These are phyloP conservation scores for Moesziomyces parantarcticus DNA, from an alignment of 1,284 basidiomycete species.

Conservation along the genomic window DNA sequence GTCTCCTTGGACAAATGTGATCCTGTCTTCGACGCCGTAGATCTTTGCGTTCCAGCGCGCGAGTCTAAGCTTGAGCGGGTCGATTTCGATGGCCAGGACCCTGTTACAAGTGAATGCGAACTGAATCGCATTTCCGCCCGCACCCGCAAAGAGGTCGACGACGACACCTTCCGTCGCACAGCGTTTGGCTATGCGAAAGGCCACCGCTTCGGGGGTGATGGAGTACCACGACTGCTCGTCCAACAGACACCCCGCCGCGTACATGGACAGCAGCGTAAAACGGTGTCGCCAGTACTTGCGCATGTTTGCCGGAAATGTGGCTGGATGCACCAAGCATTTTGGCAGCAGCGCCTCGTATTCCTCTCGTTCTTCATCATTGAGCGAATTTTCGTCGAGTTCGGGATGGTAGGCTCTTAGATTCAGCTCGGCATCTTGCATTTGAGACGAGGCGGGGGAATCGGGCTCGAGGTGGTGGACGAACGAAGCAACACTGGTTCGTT, in stretches of 20 bases:
- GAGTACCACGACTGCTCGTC: constrained; percentile 96
- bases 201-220: constrained; percentile 92
- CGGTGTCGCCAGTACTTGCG: constrained; percentile 55
- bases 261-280: constrained; percentile 57
- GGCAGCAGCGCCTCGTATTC: constrained; percentile 17
- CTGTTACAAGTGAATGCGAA: constrained; percentile 94
- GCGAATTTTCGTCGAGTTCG: constrained; percentile 11
- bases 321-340: constrained; percentile 28
- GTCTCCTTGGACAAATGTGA: constrained; percentile 91
- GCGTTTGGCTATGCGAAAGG: constrained; percentile 88
- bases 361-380: background rate
- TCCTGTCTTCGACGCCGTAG: constrained; percentile 91
- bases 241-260: constrained; percentile 67
- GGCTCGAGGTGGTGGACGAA: constrained; percentile 13
- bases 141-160: constrained; percentile 95
- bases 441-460: background rate
- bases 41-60: constrained; percentile 88
- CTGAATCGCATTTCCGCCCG: constrained; percentile 96
- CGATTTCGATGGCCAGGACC: constrained; percentile 91
- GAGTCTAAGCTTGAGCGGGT: constrained; percentile 81
- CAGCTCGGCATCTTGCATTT: background rate
- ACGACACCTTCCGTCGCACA: constrained; percentile 73
- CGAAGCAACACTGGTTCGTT: constrained; percentile 13
- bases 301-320: constrained; percentile 9
- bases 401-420: constrained; percentile 38